phyloP scores from a whole-genome alignment of 169 alveolate genomes.

The Hepatocystis sp. region DNA sequence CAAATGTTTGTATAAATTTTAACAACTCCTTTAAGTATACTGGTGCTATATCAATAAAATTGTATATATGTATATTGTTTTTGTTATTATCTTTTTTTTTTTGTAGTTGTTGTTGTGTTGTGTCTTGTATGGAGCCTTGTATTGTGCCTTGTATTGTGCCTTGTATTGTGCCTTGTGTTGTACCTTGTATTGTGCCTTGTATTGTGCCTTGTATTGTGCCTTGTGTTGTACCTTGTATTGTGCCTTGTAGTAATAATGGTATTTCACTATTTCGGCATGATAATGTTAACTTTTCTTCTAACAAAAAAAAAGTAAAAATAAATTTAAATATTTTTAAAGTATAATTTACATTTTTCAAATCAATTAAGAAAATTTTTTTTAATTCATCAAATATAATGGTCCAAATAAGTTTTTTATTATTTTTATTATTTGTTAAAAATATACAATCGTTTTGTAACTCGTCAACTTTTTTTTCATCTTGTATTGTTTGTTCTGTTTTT shows the following conservation, averaged over 20 bases:
- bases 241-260: no score
- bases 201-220: no score
- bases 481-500: background rate
- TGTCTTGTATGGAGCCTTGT: no score
- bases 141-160: no score
- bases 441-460: slow-evolving; percentile 18
- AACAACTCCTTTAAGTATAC: slow-evolving; percentile 48
- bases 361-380: slow-evolving; percentile 16
- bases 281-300: slow-evolving; percentile 18
- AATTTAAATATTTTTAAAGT: slow-evolving; percentile 45
- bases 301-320: slow-evolving; percentile 45
- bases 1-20: slow-evolving; percentile 19
- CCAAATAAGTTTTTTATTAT: slow-evolving; percentile 45
- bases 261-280: no score
- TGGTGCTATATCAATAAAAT: slow-evolving; percentile 27
- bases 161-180: no score
- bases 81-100: no score
- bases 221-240: no score
- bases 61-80: no score
- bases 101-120: no score
- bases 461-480: background rate
- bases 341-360: slow-evolving; percentile 58
- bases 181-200: no score
- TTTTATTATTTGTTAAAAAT: slow-evolving; percentile 48
- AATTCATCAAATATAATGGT: slow-evolving; percentile 48